These are phyloP conservation scores for Calocera viscosa DNA, from an alignment of 768 basidiomycete genomes.

Conservation along the genomic window DNA sequence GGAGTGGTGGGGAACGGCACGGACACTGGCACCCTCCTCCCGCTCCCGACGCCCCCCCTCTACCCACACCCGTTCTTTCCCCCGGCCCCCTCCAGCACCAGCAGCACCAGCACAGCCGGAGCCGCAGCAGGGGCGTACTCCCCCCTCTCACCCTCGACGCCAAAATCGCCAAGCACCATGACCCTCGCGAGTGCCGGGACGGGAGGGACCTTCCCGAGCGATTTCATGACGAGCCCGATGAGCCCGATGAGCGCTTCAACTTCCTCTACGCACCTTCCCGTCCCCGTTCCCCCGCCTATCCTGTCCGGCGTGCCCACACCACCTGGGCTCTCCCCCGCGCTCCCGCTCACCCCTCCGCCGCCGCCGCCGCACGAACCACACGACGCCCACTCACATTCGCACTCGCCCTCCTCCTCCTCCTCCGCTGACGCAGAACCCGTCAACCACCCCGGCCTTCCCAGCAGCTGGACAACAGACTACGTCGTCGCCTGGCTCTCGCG, in stretches of 20 bases:
- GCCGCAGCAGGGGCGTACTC: not conserved
- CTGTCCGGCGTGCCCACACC: not conserved
- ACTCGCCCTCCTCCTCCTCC: not conserved
- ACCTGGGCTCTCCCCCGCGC: not conserved
- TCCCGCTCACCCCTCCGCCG: not conserved
- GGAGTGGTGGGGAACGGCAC: not conserved
- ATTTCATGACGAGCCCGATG: not conserved
- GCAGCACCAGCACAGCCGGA: not conserved
- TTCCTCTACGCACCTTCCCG: not conserved
- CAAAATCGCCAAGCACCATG: not conserved
- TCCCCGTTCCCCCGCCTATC: slow-evolving; percentile 26
- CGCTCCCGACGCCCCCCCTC: not conserved
- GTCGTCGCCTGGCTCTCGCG: not conserved
- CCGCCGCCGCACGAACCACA: no score
- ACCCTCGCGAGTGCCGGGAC: not conserved
- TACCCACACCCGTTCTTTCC: not conserved
- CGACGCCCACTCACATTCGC: no score
- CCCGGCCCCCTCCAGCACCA: not conserved
- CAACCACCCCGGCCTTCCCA: not conserved
- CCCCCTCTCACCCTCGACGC: not conserved
- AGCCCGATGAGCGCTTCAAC: not conserved
- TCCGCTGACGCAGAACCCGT: not conserved
- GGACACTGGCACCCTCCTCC: not conserved
- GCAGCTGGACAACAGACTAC: not conserved
- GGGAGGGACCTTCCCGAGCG: not conserved